Conservation (phyloP, 1,284 basidiomycete species). For the Phellinidium pouzarii region DNA sequence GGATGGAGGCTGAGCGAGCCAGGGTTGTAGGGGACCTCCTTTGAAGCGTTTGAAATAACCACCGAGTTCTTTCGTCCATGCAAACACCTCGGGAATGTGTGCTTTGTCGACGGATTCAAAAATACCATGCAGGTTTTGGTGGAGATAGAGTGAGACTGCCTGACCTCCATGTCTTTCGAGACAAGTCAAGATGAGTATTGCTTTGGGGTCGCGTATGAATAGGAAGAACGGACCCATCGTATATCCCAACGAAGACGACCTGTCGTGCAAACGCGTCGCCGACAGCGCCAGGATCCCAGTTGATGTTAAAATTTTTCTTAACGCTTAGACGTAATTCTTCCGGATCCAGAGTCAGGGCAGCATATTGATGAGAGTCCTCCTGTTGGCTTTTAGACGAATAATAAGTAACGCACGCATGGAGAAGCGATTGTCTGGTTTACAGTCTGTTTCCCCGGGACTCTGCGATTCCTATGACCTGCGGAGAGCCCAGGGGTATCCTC, state of each 20-base stretch:
- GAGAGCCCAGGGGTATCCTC: slow-evolving; percentile 18
- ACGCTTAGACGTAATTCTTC: slow-evolving; percentile 63
- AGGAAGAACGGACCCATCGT: slow-evolving; percentile 63
- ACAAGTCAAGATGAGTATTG: slow-evolving; percentile 23
- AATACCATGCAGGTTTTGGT: slow-evolving; percentile 71
- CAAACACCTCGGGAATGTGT: slow-evolving; percentile 67
- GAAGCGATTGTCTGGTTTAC: slow-evolving; percentile 5
- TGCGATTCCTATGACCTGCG: slow-evolving; percentile 17
- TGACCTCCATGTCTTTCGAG: slow-evolving; percentile 72
- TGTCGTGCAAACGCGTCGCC: slow-evolving; percentile 63
- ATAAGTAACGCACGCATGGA: slow-evolving; percentile 4
- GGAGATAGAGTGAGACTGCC: slow-evolving; percentile 68
- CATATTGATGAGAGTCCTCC: slow-evolving; percentile 78
- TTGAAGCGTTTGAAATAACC: slow-evolving; percentile 87
- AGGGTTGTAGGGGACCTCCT: slow-evolving; percentile 71
- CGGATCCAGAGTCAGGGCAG: slow-evolving; percentile 66
- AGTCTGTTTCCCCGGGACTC: slow-evolving; percentile 15
- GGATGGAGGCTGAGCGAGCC: slow-evolving; percentile 43
- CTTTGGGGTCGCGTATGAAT: slow-evolving; percentile 11
- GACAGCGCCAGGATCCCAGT: slow-evolving; percentile 65
- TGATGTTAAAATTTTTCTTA: slow-evolving; percentile 51
- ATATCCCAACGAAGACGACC: slow-evolving; percentile 80
- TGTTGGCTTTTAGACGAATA: slow-evolving; percentile 44
- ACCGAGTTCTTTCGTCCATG: slow-evolving; percentile 70
- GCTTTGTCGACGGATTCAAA: slow-evolving; percentile 70